Percentiles rank a stretch among this genome's conserved stretches.
phyloP scores from a whole-genome alignment of 2,329 filamentous ascomycete genomes.

The Dactylellina drechsleri region DNA sequence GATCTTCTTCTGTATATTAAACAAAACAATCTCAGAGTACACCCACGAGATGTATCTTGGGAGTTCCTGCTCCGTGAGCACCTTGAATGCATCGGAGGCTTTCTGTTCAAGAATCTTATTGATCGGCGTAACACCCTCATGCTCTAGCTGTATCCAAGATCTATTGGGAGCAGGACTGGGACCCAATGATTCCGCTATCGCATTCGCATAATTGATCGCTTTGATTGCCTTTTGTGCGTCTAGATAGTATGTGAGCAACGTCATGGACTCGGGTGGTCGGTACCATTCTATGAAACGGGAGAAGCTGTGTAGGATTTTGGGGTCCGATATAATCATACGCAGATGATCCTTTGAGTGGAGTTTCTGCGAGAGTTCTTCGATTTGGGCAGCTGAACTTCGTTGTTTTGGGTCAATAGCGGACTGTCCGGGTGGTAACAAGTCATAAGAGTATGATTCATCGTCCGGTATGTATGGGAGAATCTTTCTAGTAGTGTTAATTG shows the following conservation, averaged over 20 bases:
- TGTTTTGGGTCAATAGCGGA: conserved; percentile 1
- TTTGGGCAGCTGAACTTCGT: conserved; percentile 39
- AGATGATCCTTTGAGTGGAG: conserved; percentile 75
- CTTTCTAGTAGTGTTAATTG: conserved; percentile 19
- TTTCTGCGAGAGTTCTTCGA: conserved; percentile 73
- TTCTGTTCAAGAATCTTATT: conserved; percentile 72
- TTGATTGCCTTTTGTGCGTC: conserved; percentile 76
- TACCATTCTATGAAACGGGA: conserved; percentile 72
- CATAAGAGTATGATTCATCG: conserved; percentile 51
- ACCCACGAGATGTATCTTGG: conserved; percentile 77
- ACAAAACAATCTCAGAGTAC: conserved; percentile 75
- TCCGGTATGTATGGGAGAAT: conserved; percentile 46
- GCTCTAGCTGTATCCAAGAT: conserved; percentile 66
- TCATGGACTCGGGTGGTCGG: conserved; percentile 70
- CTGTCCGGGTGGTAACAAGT: conserved; percentile 56
- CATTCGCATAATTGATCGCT: conserved; percentile 77
- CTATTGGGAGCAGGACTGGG: conserved; percentile 66
- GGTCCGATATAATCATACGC: conserved; percentile 72
- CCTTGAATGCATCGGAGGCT: conserved; percentile 72
- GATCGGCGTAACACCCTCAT: conserved; percentile 66
- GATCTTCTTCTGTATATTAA: conserved; percentile 71
- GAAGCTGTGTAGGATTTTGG: conserved; percentile 72
- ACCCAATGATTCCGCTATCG: conserved; percentile 68
- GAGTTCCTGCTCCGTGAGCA: conserved; percentile 73
- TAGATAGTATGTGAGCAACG: conserved; percentile 76